Conservation (phyloP, 2,329 filamentous ascomycete genomes). For the Lasiodiplodia citricola region DNA sequence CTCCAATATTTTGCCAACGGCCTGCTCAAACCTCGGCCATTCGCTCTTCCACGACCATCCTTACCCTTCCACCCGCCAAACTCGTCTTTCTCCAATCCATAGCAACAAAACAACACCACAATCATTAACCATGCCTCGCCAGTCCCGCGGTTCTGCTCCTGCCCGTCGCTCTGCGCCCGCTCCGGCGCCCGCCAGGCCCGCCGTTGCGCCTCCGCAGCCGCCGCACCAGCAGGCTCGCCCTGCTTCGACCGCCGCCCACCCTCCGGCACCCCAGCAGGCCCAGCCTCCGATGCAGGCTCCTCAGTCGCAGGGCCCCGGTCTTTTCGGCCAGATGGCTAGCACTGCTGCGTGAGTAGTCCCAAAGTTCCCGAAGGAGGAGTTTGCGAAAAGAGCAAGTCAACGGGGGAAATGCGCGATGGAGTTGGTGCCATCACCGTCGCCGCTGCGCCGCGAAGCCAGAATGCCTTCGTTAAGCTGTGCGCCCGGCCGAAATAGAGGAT, state of each 20-base stretch:
- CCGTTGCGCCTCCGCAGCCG: conserved; percentile 63
- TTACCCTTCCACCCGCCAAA: background rate
- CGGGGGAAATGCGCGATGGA: background rate
- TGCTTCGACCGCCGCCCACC: conserved; percentile 68
- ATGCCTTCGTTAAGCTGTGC: background rate
- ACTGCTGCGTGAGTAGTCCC: conserved; percentile 84
- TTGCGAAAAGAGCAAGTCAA: background rate
- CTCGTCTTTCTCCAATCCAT: background rate
- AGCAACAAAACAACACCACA: background rate
- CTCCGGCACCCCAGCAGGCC: conserved; percentile 52
- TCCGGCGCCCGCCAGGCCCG: conserved; percentile 60
- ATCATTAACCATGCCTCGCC: conserved; percentile 50
- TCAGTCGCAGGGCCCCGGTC: conserved; percentile 72
- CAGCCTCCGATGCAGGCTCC: conserved; percentile 56
- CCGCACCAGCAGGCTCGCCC: conserved; percentile 65
- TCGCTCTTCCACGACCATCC: background rate
- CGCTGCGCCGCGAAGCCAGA: background rate
- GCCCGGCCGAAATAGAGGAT: background rate
- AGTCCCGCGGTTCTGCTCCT: conserved; percentile 53
- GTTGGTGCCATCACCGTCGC: background rate
- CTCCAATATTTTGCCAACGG: conserved; percentile 22
- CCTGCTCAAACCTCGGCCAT: conserved; percentile 5
- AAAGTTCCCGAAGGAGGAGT: background rate
- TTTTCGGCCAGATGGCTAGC: conserved; percentile 96
- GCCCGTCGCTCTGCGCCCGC: conserved; percentile 50